Evolutionary conservation across 148 eudicot genomes (phyloP), one percentile per base, ranked within the genome.

Genomic region (Pharnaceum exiguum): DNA sequence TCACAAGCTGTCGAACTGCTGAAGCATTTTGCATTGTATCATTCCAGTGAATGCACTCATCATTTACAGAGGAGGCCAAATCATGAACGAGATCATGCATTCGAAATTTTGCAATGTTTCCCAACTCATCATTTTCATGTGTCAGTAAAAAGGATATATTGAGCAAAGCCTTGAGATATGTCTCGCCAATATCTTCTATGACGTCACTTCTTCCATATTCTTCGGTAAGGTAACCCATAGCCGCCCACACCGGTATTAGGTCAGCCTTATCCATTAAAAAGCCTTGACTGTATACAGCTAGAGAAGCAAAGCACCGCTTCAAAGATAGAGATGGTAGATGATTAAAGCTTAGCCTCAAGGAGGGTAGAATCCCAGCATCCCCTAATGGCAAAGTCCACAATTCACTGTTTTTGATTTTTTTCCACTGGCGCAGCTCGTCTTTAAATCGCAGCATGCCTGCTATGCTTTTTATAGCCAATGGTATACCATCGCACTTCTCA

Each of bases 301-400:
- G 27, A 13, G 30, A 51, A 1, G 36, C 15, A 51, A 51, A 51
- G 13, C 55, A 51, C 17, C 30, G 27, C 36, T 51, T 51, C 22
- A 51, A 29, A n/a, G n/a, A n/a, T 6, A 22, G 35, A 28, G 55
- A 13, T 28, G 55, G 21, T 13, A 51, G 10, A n/a, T 51, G 33
- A 7, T 27, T 17, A 36, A 27, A 29, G 37, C 55, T 51, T 4
- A 51, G 55, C 36, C 30, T 28, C 55, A 51, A 51, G 36, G 55
- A 51, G 27, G 55, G 35, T 28, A 51, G 30, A 7, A 51, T 29
- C 10, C 55, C 55, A 51, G 36, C n/a, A n/a, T 51, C 7, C n/a
- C n/a, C n/a, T n/a, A n/a, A n/a, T n/a, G n/a, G n/a, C n/a, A n/a
- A n/a, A 49, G 13, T 33, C 35, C 35, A 28, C n/a, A 28, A 13